phyloP scores from a whole-genome alignment of 2,329 filamentous ascomycete species.

The Plenodomus tracheiphilus region DNA sequence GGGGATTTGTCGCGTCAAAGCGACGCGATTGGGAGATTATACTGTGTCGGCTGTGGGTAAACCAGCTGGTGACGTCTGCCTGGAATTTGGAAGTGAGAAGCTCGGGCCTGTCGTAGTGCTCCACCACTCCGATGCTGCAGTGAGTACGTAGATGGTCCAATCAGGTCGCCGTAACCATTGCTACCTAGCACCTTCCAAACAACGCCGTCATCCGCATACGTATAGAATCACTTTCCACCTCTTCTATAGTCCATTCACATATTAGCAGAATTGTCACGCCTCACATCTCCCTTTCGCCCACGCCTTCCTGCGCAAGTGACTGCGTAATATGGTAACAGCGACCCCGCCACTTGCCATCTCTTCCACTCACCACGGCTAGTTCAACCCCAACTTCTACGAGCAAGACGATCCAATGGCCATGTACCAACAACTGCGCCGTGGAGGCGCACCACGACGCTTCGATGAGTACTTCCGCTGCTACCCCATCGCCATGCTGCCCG shows the following conservation, averaged over 20 bases:
- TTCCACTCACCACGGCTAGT: slow-evolving; percentile 33
- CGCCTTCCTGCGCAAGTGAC: neutral
- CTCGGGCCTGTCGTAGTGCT: slow-evolving; percentile 20
- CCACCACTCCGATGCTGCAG: slow-evolving; percentile 4
- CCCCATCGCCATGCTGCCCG: slow-evolving; percentile 90
- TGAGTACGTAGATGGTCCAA: slow-evolving; percentile 17
- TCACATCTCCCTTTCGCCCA: neutral
- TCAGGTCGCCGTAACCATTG: neutral
- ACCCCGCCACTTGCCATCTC: slow-evolving; percentile 22
- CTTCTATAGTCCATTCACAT: neutral
- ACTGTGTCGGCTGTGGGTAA: neutral
- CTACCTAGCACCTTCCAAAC: slow-evolving; percentile 8
- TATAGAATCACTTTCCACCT: neutral
- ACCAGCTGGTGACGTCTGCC: slow-evolving; percentile 17
- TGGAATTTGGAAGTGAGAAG: slow-evolving; percentile 15
- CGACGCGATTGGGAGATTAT: neutral
- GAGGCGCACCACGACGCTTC: slow-evolving; percentile 70
- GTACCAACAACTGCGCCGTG: slow-evolving; percentile 58
- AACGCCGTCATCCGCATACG: neutral
- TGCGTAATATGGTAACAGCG: slow-evolving; percentile 36
- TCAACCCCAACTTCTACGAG: slow-evolving; percentile 54
- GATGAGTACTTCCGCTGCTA: slow-evolving; percentile 99
- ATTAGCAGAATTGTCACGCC: neutral
- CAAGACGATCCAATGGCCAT: slow-evolving; percentile 58
- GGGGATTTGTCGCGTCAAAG: neutral